Percentiles rank a stretch among this genome's conserved stretches.
phyloP scores from a whole-genome alignment of 768 basidiomycete genomes.

The Collybia nuda region DNA sequence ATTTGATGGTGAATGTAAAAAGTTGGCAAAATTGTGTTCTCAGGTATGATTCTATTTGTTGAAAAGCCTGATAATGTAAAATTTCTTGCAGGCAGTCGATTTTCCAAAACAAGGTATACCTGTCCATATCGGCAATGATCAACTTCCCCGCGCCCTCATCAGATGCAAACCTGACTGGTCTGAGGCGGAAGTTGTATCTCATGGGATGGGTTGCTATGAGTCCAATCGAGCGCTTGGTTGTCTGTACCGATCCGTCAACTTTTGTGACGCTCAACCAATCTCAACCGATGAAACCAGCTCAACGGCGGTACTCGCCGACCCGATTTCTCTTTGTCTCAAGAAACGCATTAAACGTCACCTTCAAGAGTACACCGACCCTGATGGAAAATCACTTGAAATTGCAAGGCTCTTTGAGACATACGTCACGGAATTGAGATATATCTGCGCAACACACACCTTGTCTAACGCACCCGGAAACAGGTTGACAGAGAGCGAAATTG shows the following conservation, averaged over 20 bases:
- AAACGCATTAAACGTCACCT: conserved; percentile 28
- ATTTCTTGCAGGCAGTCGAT: conserved; percentile 69
- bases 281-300: conserved; percentile 10
- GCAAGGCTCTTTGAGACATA: conserved; percentile 49
- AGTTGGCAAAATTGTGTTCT: conserved; percentile 61
- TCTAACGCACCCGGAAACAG: conserved; percentile 53
- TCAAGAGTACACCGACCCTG: conserved; percentile 18
- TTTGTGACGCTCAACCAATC: conserved; percentile 36
- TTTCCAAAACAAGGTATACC: conserved; percentile 77
- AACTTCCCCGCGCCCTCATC: conserved; percentile 56
- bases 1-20: conserved; percentile 52
- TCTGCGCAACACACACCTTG: conserved; percentile 66
- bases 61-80: neutral
- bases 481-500: conserved; percentile 72
- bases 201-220: conserved; percentile 65
- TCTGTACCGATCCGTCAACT: conserved; percentile 61
- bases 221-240: conserved; percentile 71
- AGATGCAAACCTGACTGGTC: conserved; percentile 82
- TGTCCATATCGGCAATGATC: conserved; percentile 46
- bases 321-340: conserved; percentile 34
- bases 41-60: conserved; percentile 27
- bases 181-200: conserved; percentile 56
- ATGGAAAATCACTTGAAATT: conserved; percentile 26
- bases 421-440: conserved; percentile 66
- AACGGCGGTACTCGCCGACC: conserved; percentile 27